Evolutionary conservation across 1,284 basidiomycete species (phyloP).

Genomic region (Calocybe gambosa): DNA sequence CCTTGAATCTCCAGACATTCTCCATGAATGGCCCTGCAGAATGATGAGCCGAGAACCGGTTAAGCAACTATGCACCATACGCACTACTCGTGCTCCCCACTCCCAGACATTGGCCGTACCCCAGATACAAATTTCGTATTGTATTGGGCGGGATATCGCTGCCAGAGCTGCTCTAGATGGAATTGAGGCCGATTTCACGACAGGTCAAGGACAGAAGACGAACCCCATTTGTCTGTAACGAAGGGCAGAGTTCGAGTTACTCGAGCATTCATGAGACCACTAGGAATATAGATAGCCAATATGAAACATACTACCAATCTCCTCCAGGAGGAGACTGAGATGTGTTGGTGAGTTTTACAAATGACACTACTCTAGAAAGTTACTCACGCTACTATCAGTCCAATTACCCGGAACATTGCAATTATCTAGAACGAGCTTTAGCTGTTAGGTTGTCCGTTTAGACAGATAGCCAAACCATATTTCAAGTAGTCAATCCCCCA

Average conservation of each 20-base stretch:
- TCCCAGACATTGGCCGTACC: constrained; percentile 45
- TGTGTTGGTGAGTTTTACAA: neutral
- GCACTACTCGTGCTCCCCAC: constrained; percentile 48
- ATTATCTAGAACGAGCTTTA: constrained; percentile 34
- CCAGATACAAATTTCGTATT: constrained; percentile 48
- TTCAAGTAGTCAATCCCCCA: constrained; percentile 57
- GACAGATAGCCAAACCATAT: constrained; percentile 33
- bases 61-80: neutral
- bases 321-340: constrained; percentile 31
- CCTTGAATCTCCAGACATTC: constrained; percentile 46
- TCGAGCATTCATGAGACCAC: constrained; percentile 14
- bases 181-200: neutral
- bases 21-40: constrained; percentile 48
- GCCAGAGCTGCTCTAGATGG: constrained; percentile 36
- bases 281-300: neutral
- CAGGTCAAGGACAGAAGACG: constrained; percentile 15
- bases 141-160: constrained; percentile 34
- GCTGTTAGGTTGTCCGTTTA: neutral
- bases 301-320: constrained; percentile 45
- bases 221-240: constrained; percentile 51
- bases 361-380: neutral
- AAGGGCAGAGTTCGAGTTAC: constrained; percentile 50
- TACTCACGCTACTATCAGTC: constrained; percentile 36
- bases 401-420: constrained; percentile 50
- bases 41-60: neutral